Percentiles rank a stretch among this genome's conserved stretches.
phyloP scores from a whole-genome alignment of 2,329 filamentous ascomycete species.

The Hypoxylon rubiginosum region DNA sequence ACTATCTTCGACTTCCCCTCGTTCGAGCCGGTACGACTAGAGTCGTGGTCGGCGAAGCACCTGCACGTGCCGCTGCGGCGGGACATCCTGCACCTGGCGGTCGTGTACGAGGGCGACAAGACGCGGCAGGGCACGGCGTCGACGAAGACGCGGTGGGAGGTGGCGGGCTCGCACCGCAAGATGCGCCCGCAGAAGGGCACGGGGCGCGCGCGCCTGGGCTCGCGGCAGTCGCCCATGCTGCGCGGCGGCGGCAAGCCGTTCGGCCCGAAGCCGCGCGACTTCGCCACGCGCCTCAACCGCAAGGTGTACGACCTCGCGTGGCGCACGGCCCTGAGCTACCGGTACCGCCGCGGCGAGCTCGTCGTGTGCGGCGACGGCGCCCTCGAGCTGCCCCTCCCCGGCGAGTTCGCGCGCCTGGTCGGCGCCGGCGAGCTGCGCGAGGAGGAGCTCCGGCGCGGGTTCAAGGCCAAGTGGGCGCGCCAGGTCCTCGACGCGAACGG shows the following conservation, averaged over 20 bases:
- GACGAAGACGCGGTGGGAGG: constrained; percentile 84
- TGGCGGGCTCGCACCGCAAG: constrained; percentile 87
- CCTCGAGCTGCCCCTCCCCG: constrained; percentile 73
- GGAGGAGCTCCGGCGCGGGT: constrained; percentile 67
- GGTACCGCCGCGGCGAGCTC: constrained; percentile 88
- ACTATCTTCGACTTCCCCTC: constrained; percentile 93
- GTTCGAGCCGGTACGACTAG: constrained; percentile 84
- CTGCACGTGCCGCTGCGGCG: constrained; percentile 88
- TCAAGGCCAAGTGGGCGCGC: constrained; percentile 72
- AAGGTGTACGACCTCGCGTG: constrained; percentile 97
- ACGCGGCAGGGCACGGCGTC: constrained; percentile 89
- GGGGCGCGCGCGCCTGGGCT: constrained; percentile 83
- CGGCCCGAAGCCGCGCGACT: constrained; percentile 93
- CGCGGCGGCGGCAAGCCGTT: constrained; percentile 88
- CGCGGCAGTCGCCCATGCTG: constrained; percentile 84
- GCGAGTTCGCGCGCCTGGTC: constrained; percentile 62
- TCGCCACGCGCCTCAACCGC: constrained; percentile 82
- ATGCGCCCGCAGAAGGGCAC: constrained; percentile 88
- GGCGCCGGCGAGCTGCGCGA: constrained; percentile 55
- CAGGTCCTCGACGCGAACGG: constrained; percentile 78
- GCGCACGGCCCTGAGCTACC: constrained; percentile 92
- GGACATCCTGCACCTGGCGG: constrained; percentile 92
- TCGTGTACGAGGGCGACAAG: constrained; percentile 92
- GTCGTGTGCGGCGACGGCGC: constrained; percentile 86
- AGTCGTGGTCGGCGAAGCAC: constrained; percentile 84